Evolutionary conservation across 2,329 filamentous ascomycete species (phyloP).

Genomic region (Cladophialophora chaetospira): DNA sequence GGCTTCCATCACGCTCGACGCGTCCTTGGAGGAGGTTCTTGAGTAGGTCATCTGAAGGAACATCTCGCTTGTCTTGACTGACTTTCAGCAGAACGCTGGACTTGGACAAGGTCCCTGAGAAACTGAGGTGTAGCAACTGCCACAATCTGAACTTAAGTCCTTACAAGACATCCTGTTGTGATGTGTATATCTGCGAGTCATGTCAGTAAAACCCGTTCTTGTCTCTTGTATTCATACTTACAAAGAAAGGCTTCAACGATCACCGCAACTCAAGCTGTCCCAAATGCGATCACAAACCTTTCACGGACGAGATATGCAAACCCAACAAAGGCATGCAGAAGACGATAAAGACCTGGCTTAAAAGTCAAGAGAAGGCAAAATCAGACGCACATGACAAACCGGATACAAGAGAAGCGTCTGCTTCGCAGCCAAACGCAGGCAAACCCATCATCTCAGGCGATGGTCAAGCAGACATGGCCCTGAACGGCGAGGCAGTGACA

Average conservation of each 20-base stretch:
- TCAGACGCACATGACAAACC: constrained; percentile 60
- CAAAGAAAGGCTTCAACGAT: constrained; percentile 24
- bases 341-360: constrained; percentile 87
- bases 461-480: constrained; percentile 7
- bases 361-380: constrained; percentile 87
- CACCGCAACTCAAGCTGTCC: constrained; percentile 79
- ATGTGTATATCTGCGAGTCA: constrained; percentile 86
- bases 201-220: constrained; percentile 59
- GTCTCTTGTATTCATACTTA: constrained; percentile 9
- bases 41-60: constrained; percentile 25
- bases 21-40: constrained; percentile 33
- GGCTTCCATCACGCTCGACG: constrained; percentile 22
- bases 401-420: constrained; percentile 29
- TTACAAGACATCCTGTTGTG: constrained; percentile 89
- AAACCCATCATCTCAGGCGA: constrained; percentile 11
- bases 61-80: constrained; percentile 1
- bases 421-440: constrained; percentile 3
- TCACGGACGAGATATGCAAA: constrained; percentile 83
- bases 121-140: constrained; percentile 91
- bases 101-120: constrained; percentile 88
- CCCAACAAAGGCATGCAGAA: constrained; percentile 88
- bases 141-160: constrained; percentile 88
- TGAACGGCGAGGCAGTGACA: neutral
- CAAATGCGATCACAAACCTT: constrained; percentile 87
- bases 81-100: constrained; percentile 64